Conservation (phyloP, 345 rosid genomes). For the Cardamine occulta region DNA sequence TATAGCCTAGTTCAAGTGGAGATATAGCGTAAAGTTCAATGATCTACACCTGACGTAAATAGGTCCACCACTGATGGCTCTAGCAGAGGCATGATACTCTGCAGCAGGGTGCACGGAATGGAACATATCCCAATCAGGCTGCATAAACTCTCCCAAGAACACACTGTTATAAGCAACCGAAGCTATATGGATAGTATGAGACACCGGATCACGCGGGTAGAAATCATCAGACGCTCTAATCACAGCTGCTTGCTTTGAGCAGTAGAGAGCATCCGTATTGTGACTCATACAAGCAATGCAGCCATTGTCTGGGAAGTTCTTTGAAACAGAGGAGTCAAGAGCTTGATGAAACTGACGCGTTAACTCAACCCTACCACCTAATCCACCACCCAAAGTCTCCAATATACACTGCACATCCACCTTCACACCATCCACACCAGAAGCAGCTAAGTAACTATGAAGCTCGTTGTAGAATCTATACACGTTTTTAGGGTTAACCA, state of each 20-base stretch:
- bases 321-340: slow-evolving; percentile 78
- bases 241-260: slow-evolving; percentile 94
- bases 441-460: slow-evolving; percentile 77
- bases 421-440: slow-evolving; percentile 92
- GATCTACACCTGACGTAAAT: slow-evolving; percentile 74
- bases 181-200: slow-evolving; percentile 92
- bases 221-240: slow-evolving; percentile 96
- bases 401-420: slow-evolving; percentile 90
- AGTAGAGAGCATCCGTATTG: slow-evolving; percentile 90
- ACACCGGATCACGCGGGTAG: slow-evolving; percentile 85
- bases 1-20: background rate
- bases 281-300: slow-evolving; percentile 98
- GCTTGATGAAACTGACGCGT: slow-evolving; percentile 89
- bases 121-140: slow-evolving; percentile 98
- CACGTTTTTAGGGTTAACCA: slow-evolving; percentile 75
- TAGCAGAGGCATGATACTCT: slow-evolving; percentile 91
- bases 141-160: slow-evolving; percentile 90
- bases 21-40: background rate
- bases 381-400: slow-evolving; percentile 82
- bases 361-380: slow-evolving; percentile 87
- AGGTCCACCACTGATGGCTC: slow-evolving; percentile 95
- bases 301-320: slow-evolving; percentile 85
- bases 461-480: slow-evolving; percentile 73
- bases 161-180: slow-evolving; percentile 87
- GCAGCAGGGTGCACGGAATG: slow-evolving; percentile 91